phyloP scores from a whole-genome alignment of 257 asterid genomes.

The Catharanthus roseus region DNA sequence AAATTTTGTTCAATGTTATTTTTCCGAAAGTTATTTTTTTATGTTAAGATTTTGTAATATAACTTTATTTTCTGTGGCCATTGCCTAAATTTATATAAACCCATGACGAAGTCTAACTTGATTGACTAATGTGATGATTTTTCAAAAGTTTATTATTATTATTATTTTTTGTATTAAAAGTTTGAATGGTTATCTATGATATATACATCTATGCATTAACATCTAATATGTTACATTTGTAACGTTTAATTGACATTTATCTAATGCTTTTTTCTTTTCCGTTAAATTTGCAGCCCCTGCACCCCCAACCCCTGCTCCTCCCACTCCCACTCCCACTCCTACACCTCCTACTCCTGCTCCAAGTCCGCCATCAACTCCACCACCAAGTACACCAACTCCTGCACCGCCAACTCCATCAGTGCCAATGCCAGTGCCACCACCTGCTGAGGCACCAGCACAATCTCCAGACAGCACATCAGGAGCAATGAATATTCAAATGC shows the following conservation, averaged over 20 bases:
- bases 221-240: neutral
- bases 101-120: too few relatives aligned
- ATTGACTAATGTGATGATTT: too few relatives aligned
- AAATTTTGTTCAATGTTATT: too few relatives aligned
- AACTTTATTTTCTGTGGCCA: too few relatives aligned
- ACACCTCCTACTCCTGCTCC: too few relatives aligned
- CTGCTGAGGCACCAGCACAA: conserved; percentile 1
- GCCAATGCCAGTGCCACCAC: conserved; percentile 9
- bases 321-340: neutral
- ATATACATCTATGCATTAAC: too few relatives aligned
- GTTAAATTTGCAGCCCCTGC: neutral
- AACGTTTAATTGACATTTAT: neutral
- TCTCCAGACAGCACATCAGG: neutral
- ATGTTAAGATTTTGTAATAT: too few relatives aligned
- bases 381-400: neutral
- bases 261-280: neutral
- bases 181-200: too few relatives aligned
- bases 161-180: too few relatives aligned
- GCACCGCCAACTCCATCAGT: neutral
- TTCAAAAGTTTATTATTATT: too few relatives aligned
- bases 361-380: neutral
- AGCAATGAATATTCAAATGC: neutral
- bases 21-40: too few relatives aligned
- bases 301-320: neutral
- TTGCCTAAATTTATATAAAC: too few relatives aligned